Evolutionary conservation across 2,329 filamentous ascomycete genomes (phyloP).

Genomic region (Mariannaea elegans): DNA sequence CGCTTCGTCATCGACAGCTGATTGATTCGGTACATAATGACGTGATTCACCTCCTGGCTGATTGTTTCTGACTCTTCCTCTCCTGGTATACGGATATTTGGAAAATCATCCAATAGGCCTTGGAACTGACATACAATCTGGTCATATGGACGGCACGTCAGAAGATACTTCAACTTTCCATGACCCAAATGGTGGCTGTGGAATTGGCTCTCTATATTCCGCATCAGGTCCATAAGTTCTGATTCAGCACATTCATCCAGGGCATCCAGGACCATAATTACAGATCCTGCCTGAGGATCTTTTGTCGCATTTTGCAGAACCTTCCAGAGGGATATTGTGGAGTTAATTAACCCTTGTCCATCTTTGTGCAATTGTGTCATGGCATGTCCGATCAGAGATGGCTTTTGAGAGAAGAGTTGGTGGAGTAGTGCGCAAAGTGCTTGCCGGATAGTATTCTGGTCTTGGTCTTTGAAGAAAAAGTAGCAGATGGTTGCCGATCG

Average conservation of each 20-base stretch:
- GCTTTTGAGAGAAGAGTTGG: constrained; percentile 47
- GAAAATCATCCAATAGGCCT: constrained; percentile 29
- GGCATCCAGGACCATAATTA: constrained; percentile 51
- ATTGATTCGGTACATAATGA: constrained; percentile 43
- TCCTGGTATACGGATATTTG: constrained; percentile 46
- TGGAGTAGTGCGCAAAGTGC: constrained; percentile 53
- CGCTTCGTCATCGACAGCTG: constrained; percentile 25
- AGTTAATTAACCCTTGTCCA: constrained; percentile 37
- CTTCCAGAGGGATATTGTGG: constrained; percentile 42
- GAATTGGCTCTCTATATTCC: constrained; percentile 8
- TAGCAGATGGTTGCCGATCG: constrained; percentile 45
- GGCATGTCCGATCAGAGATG: constrained; percentile 45
- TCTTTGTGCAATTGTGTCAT: constrained; percentile 36
- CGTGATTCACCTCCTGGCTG: constrained; percentile 45
- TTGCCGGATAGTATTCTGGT: constrained; percentile 46
- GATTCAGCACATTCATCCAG: constrained; percentile 47
- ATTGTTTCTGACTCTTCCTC: constrained; percentile 48
- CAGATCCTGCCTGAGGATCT: constrained; percentile 27
- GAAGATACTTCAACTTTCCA: constrained; percentile 43
- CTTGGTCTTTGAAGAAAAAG: constrained; percentile 54
- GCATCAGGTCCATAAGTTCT: constrained; percentile 35
- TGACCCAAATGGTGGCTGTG: not conserved
- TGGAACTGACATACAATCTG: constrained; percentile 40
- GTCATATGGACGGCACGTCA: constrained; percentile 48
- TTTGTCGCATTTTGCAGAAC: constrained; percentile 40